A percentile compares a stretch with the other conserved stretches of the same genome.
Evolutionary conservation across 768 basidiomycete genomes (phyloP).

Genomic region (Naganishia kalamii): DNA sequence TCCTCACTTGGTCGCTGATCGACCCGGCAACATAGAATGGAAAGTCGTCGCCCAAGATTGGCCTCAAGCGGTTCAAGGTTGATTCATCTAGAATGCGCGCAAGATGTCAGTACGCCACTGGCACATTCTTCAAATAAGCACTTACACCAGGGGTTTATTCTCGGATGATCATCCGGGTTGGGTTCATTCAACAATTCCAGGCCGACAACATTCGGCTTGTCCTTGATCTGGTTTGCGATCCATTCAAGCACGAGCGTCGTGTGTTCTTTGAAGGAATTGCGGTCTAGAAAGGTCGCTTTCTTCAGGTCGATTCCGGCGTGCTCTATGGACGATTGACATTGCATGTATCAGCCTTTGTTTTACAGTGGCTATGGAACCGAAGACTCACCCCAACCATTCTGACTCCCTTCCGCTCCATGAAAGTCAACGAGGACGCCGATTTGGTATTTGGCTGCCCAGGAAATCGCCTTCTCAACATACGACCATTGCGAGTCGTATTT

Average conservation of each 20-base stretch:
- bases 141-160: slow-evolving; percentile 13
- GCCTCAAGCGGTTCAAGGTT: background rate
- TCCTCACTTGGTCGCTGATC: background rate
- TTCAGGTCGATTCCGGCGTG: slow-evolving; percentile 31
- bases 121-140: background rate
- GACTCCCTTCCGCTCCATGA: slow-evolving; percentile 29
- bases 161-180: background rate
- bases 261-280: background rate
- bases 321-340: slow-evolving; percentile 7
- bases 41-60: slow-evolving; percentile 13
- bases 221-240: slow-evolving; percentile 40
- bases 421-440: slow-evolving; percentile 41
- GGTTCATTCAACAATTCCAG: slow-evolving; percentile 45
- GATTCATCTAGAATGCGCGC: background rate
- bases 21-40: slow-evolving; percentile 20
- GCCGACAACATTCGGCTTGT: slow-evolving; percentile 44
- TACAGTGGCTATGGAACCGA: background rate
- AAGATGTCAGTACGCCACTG: background rate
- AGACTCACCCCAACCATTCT: slow-evolving; percentile 12
- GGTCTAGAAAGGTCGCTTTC: background rate
- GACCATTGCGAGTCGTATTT: slow-evolving; percentile 40
- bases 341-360: background rate
- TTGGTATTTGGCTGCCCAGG: slow-evolving; percentile 41
- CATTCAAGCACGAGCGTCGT: slow-evolving; percentile 51
- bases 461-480: slow-evolving; percentile 39